A percentile compares a stretch with the other conserved stretches of the same genome.
Evolutionary conservation across 345 rosid species (phyloP).

Genomic region (Leavenworthia alabamica): DNA sequence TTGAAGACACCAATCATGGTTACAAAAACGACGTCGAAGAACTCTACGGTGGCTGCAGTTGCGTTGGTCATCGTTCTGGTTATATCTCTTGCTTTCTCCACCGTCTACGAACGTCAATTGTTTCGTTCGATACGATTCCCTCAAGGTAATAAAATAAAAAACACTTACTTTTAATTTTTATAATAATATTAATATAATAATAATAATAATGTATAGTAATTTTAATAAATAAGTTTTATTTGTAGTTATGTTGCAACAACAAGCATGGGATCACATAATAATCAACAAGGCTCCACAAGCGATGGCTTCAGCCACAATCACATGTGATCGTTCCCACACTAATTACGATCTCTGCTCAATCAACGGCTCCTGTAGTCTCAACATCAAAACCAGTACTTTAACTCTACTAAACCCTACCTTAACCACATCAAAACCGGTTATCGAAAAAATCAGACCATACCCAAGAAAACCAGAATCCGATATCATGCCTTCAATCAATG

Average conservation of each 20-base stretch:
- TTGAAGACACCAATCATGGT: neutral
- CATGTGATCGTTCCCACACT: constrained; percentile 43
- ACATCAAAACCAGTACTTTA: constrained; percentile 36
- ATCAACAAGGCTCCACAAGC: neutral
- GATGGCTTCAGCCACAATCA: constrained; percentile 22
- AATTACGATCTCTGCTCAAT: constrained; percentile 44
- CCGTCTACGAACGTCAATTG: neutral
- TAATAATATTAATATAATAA: neutral
- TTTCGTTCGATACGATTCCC: neutral
- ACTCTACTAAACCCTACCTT: constrained; percentile 16
- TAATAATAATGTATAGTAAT: too few species aligned
- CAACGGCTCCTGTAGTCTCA: constrained; percentile 38
- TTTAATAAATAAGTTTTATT: too few species aligned
- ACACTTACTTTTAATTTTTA: neutral
- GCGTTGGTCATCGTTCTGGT: constrained; percentile 13
- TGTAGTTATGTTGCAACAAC: constrained; percentile 16
- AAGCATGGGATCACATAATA: neutral
- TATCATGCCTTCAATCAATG: constrained; percentile 35
- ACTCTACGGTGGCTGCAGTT: neutral
- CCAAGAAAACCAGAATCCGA: constrained; percentile 43
- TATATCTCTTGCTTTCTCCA: neutral
- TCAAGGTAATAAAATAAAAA: constrained; percentile 14
- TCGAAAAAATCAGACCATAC: constrained; percentile 47
- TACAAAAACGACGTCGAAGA: neutral
- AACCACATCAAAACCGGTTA: neutral